Base-by-base conservation (phyloP, 2,329 filamentous ascomycete species). In the Aspergillus quadrilineatus region DNA sequence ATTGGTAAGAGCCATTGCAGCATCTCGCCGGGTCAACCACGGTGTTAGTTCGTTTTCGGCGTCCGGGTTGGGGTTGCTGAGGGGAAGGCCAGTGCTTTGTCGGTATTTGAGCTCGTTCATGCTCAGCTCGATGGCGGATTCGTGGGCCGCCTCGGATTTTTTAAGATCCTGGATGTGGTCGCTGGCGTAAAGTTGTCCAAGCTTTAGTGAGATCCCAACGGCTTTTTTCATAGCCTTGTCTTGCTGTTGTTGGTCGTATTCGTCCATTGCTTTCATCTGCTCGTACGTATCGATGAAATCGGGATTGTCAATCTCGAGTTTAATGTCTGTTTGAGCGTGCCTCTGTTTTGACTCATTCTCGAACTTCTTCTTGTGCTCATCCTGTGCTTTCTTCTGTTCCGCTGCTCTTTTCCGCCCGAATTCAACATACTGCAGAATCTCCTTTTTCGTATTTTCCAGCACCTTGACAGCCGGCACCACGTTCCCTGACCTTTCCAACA, bases 121-220 rank as follows among this genome's bases (percentile, higher is more conserved):
- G 1, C 87, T 82, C 3, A 89, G 88, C 68, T 95, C 89, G 0
- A 97, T 89, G 0, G 90, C 89, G 83, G 90, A 92, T 1, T 90
- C 80, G 39, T 97, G 80, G 15, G 83, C 79, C 66, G 89, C 86
- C 67, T 95, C 90, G 0, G 91, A 90, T 55, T 84, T 82, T 36
- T 92, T 86, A 1, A 83, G 79, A 53, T 95, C 82, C 50, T 89
- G 81, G 10, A 96, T 83, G 68, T 92, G 87, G 53, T 89, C 85
- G 58, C 88, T 85, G 4, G 87, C 82, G 73, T 96, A 96, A 7
- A 97, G 77, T 65, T 92, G 88, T 32, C 89, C 92, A 6, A 97
- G 81, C 76, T 96, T 96, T 54, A 94, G 85, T 63, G 86, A 86
- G 37, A 93, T 86, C 17, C 85, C 86, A 37, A 96, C 84, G 3